Evolutionary conservation across 257 asterid genomes (phyloP), one percentile per base, ranked within the genome.

Genomic region (Solanum clarkiae): DNA sequence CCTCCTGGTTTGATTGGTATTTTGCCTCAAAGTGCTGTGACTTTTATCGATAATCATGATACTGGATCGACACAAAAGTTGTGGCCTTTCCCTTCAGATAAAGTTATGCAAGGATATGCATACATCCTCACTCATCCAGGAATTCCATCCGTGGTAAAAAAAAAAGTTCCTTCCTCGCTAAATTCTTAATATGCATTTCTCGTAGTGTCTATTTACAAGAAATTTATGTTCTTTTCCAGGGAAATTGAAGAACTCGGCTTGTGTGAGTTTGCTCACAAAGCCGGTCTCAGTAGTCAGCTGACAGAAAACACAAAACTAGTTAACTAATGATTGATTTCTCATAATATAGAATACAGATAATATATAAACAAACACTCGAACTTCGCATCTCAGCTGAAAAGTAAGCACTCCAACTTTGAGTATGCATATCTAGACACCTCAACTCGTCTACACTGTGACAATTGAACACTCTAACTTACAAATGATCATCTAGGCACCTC

Each of bases 61-160:
- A 93, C 99, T 1, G 97, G 95, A 44, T 93, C 97, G 4, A 92
- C 97, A 7, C 96, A 94, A 92, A 84, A 82, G 0, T 0, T 86
- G 10, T 96, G 97, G 97, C 97, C 98, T 20, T 94, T 96, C 60
- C 99, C 98, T 5, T 79, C 89, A 0, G 97, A 96, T 53, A 94
- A 93, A 85, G 95, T 96, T 70, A 84, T 87, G 74, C 92, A 79
- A 20, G 99, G 99, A 85, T 96, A 96, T 65, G 99, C 94, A 24
- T 96, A 96, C 56, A 96, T 96, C 44, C 97, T 96, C 40, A 92
- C 98, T 4, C 99, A 96, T 79, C 97, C 99, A 12, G 98, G 99
- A 24, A 88, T 84, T 65, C 98, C 98, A 22, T 88, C 93, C 1
- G 86, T 94, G 92, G 98, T 79, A 53, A 15, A 68, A 65, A 15